phyloP scores from a whole-genome alignment of 345 rosid species.

The Hibiscus mutabilis region DNA sequence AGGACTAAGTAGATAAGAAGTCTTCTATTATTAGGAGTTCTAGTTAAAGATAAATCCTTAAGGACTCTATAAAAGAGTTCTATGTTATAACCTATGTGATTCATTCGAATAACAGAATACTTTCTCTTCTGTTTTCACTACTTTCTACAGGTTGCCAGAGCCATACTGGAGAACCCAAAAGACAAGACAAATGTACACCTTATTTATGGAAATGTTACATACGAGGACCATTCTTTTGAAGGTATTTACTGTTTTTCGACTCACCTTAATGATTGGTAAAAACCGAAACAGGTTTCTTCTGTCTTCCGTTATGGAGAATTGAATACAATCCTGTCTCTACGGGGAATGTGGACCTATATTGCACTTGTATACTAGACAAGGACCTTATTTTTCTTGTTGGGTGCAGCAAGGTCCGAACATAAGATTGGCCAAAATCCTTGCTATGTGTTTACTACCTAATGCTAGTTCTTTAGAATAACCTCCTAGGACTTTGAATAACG shows the following conservation, averaged over 20 bases:
- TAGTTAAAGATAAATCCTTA: too few species aligned
- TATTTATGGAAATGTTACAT: slow-evolving; percentile 79
- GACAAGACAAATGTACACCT: slow-evolving; percentile 80
- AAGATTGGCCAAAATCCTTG: not conserved
- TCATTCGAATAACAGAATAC: too few species aligned
- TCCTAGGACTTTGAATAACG: not conserved
- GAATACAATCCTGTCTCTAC: not conserved
- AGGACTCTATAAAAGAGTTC: too few species aligned
- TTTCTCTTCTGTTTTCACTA: too few species aligned
- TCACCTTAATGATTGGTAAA: not conserved
- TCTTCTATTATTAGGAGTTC: too few species aligned
- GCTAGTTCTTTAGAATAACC: not conserved
- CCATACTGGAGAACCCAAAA: slow-evolving; percentile 77
- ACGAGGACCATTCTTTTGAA: slow-evolving; percentile 93
- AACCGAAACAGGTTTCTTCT: not conserved
- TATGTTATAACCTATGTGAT: too few species aligned
- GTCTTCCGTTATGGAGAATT: not conserved
- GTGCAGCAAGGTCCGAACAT: not conserved
- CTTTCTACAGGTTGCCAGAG: slow-evolving; percentile 70
- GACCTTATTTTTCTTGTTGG: not conserved
- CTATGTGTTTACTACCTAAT: not conserved
- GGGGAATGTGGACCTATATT: not conserved
- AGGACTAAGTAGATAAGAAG: too few species aligned
- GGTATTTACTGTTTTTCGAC: slow-evolving; percentile 32
- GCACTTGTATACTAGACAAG: not conserved